Evolutionary conservation across 2,329 filamentous ascomycete species (phyloP), one percentile per base, ranked within the genome.

Genomic region (Leptoxyphium fumago): DNA sequence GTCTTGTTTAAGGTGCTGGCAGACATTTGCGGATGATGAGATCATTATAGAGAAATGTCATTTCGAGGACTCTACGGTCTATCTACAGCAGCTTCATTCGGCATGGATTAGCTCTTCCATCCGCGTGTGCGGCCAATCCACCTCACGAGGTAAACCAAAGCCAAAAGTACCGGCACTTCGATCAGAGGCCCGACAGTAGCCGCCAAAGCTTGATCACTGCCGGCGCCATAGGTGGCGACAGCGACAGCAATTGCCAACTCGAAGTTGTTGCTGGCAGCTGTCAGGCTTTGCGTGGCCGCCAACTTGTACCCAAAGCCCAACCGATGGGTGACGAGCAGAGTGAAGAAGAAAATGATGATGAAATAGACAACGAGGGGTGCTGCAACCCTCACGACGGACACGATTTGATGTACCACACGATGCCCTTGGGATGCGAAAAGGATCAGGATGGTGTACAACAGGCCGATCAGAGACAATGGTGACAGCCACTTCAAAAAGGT

Each of bases 191-290:
- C 85, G 0, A 94, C 85, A 0, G 86, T 93, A 7, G 82, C 72
- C 1, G 87, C 85, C 39, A 94, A 66, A 0, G 86, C 86, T 62
- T 94, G 79, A 41, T 87, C 78, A 54, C 83, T 89, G 36, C 82
- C 67, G 0, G 80, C 72, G 0, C 86, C 87, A 63, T 82, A 94
- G 0, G 81, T 81, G 0, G 86, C 82, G 2, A 94, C 79, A 0
- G 84, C 84, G 0, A 94, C 86, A 0, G 86, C 86, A 63, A 94
- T 94, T 0, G 87, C 85, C 18, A 94, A 67, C 66, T 94, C 87
- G 55, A 94, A 94, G 59, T 94, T 94, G 58, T 94, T 94, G 60
- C 86, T 94, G 1, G 84, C 83, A 0, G 85, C 88, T 0, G 84
- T 93, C 55, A 94, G 91, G 57, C 83, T 87, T 63, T 93, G 85